A percentile compares a stretch with the other conserved stretches of the same genome.
phyloP scores from a whole-genome alignment of 2,329 filamentous ascomycete species.

The Calonectria montana region DNA sequence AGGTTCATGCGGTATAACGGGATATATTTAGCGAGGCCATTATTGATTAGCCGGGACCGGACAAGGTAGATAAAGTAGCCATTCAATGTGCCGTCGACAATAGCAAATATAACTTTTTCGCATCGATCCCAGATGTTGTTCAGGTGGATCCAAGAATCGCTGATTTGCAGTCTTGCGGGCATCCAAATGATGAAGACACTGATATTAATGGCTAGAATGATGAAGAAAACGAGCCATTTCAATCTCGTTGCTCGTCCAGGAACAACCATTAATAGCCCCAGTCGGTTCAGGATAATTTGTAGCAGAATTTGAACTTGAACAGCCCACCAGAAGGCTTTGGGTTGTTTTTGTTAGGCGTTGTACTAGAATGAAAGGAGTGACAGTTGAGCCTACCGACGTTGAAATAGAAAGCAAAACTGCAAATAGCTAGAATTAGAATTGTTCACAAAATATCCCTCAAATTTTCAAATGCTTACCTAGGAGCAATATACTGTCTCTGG shows the following conservation, averaged over 20 bases:
- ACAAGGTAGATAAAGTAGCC: slow-evolving; percentile 62
- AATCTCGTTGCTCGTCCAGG: slow-evolving; percentile 49
- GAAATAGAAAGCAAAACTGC: slow-evolving; percentile 39
- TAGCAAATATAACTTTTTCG: slow-evolving; percentile 62
- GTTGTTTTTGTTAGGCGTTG: slow-evolving; percentile 14
- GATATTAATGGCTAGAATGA: slow-evolving; percentile 63
- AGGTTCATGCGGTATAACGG: slow-evolving; percentile 52
- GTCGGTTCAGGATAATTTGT: slow-evolving; percentile 66
- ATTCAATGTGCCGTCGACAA: slow-evolving; percentile 61
- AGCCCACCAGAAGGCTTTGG: slow-evolving; percentile 45
- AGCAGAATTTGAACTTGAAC: slow-evolving; percentile 61
- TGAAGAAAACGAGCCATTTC: slow-evolving; percentile 56
- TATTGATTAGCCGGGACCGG: slow-evolving; percentile 56
- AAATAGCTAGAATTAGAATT: background rate
- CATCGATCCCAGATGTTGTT: slow-evolving; percentile 65
- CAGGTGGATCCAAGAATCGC: slow-evolving; percentile 52
- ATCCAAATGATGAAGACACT: slow-evolving; percentile 67
- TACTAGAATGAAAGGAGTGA: accelerated
- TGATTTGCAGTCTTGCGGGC: slow-evolving; percentile 59
- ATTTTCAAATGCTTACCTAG: slow-evolving; percentile 25
- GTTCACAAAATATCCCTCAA: accelerated
- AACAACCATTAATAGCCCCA: slow-evolving; percentile 57
- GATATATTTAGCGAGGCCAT: slow-evolving; percentile 61
- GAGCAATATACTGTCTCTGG: slow-evolving; percentile 37
- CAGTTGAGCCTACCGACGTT: slow-evolving; percentile 28